These are phyloP conservation scores for Xylaria cubensis DNA, from an alignment of 495 filamentous ascomycete genomes.

Conservation along the genomic window DNA sequence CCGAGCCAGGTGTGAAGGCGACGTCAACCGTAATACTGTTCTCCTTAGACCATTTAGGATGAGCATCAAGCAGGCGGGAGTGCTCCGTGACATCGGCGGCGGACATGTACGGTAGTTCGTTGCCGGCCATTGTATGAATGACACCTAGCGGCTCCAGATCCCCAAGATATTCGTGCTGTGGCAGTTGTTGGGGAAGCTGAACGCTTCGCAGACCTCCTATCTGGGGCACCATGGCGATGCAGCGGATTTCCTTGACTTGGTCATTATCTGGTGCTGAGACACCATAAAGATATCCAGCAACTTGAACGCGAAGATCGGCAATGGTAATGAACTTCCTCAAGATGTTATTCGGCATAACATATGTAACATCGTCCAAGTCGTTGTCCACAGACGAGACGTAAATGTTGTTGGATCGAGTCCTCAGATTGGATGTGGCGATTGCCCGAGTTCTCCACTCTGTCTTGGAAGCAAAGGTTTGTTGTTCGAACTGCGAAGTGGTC, in stretches of 20 bases:
- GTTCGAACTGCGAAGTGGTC: constrained; percentile 95
- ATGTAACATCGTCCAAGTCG: constrained; percentile 81
- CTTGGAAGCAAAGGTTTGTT: constrained; percentile 97
- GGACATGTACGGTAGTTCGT: constrained; percentile 95
- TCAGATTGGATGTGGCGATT: constrained; percentile 94
- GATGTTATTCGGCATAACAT: constrained; percentile 99
- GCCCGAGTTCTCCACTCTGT: constrained; percentile 98
- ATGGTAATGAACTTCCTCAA: constrained; percentile 99
- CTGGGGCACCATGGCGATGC: constrained; percentile 97
- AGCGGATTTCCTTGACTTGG: constrained; percentile 94
- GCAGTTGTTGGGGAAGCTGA: constrained; percentile 88
- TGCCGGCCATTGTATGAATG: constrained; percentile 94
- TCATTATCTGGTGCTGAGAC: constrained; percentile 91
- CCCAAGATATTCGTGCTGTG: constrained; percentile 90
- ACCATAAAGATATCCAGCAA: constrained; percentile 95
- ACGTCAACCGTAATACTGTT: constrained; percentile 91
- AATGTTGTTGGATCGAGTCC: constrained; percentile 95
- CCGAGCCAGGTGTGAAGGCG: constrained; percentile 97
- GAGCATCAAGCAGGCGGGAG: constrained; percentile 81
- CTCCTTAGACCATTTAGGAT: constrained; percentile 90
- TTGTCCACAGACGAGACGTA: constrained; percentile 96
- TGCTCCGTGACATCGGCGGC: constrained; percentile 94
- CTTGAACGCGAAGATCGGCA: constrained; percentile 94
- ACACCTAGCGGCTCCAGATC: constrained; percentile 90
- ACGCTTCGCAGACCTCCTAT: constrained; percentile 93